These are phyloP conservation scores for Arachnopeziza araneosa DNA, from an alignment of 2,329 filamentous ascomycete genomes.

Conservation along the genomic window DNA sequence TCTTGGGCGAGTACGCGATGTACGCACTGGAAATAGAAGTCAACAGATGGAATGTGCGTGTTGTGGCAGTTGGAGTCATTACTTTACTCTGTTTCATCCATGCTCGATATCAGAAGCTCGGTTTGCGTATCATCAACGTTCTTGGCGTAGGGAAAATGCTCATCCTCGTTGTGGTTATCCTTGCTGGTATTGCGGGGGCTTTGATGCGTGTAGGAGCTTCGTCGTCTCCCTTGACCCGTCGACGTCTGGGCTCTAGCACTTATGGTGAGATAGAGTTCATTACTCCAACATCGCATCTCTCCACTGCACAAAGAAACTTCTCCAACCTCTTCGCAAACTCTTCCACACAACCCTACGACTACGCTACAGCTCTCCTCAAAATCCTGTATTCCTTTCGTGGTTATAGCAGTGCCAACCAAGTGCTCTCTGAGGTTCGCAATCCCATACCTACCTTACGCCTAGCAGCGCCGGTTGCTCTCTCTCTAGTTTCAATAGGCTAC, in stretches of 20 bases:
- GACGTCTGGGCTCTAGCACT: slow-evolving; percentile 8
- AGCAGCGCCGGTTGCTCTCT: slow-evolving; percentile 43
- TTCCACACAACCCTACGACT: slow-evolving; percentile 38
- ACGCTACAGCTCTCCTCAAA: slow-evolving; percentile 51
- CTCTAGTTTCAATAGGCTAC: slow-evolving; percentile 48
- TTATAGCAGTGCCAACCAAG: slow-evolving; percentile 55
- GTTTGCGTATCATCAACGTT: slow-evolving; percentile 43
- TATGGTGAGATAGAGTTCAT: slow-evolving; percentile 12
- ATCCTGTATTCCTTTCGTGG: slow-evolving; percentile 55
- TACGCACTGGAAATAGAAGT: slow-evolving; percentile 38
- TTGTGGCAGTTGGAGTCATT: slow-evolving; percentile 42
- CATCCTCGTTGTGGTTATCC: slow-evolving; percentile 41
- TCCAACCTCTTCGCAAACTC: slow-evolving; percentile 35
- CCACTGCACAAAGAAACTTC: slow-evolving; percentile 37
- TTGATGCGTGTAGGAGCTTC: slow-evolving; percentile 30
- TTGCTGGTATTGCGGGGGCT: slow-evolving; percentile 37
- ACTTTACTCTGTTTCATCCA: slow-evolving; percentile 43
- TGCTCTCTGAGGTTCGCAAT: slow-evolving; percentile 57
- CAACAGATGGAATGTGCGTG: slow-evolving; percentile 44
- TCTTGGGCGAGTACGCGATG: slow-evolving; percentile 46
- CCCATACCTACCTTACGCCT: slow-evolving; percentile 49
- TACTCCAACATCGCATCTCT: slow-evolving; percentile 12
- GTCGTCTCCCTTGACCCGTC: slow-evolving; percentile 11
- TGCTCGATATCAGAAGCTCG: slow-evolving; percentile 40
- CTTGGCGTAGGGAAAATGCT: slow-evolving; percentile 45